These are phyloP conservation scores for Globisporangium nodosum DNA, from an alignment of 352 stramenopile species.

Conservation along the genomic window DNA sequence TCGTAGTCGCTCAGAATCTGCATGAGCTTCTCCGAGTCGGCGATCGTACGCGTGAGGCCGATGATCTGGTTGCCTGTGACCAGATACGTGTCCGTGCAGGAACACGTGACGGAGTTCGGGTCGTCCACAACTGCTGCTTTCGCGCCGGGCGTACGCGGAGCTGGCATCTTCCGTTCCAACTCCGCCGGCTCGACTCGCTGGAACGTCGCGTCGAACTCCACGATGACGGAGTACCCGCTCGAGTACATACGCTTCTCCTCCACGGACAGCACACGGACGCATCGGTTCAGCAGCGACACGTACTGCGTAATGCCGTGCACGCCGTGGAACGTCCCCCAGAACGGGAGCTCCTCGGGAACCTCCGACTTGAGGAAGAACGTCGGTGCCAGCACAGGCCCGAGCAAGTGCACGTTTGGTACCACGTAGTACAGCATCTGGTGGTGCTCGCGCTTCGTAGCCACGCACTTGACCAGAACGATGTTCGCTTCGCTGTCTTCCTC, in stretches of 20 bases:
- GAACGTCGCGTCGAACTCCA: slow-evolving; percentile 71
- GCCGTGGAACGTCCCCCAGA: slow-evolving; percentile 74
- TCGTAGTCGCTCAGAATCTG: slow-evolving; percentile 11
- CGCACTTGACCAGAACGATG: slow-evolving; percentile 52
- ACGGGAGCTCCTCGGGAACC: slow-evolving; percentile 72
- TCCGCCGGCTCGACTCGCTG: slow-evolving; percentile 27
- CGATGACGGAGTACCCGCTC: slow-evolving; percentile 70
- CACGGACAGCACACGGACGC: slow-evolving; percentile 47
- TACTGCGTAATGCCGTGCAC: slow-evolving; percentile 64
- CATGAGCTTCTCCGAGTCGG: slow-evolving; percentile 73
- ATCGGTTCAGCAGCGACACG: slow-evolving; percentile 57
- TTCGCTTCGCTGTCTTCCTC: slow-evolving; percentile 61
- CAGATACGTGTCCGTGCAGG: slow-evolving; percentile 74
- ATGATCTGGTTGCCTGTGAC: slow-evolving; percentile 71
- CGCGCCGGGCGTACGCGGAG: not conserved
- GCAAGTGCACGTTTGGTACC: slow-evolving; percentile 52
- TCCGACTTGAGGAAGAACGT: slow-evolving; percentile 76
- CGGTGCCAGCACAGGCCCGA: slow-evolving; percentile 45
- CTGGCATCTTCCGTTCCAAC: slow-evolving; percentile 9
- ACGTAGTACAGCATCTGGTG: slow-evolving; percentile 37
- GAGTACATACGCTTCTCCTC: slow-evolving; percentile 61
- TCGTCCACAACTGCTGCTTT: slow-evolving; percentile 4
- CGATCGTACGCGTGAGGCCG: slow-evolving; percentile 71
- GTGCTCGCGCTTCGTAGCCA: slow-evolving; percentile 44
- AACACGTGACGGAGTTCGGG: slow-evolving; percentile 38